Conservation (phyloP, 176 grass and related monocot genomes). For the Aegilops sharonensis region DNA sequence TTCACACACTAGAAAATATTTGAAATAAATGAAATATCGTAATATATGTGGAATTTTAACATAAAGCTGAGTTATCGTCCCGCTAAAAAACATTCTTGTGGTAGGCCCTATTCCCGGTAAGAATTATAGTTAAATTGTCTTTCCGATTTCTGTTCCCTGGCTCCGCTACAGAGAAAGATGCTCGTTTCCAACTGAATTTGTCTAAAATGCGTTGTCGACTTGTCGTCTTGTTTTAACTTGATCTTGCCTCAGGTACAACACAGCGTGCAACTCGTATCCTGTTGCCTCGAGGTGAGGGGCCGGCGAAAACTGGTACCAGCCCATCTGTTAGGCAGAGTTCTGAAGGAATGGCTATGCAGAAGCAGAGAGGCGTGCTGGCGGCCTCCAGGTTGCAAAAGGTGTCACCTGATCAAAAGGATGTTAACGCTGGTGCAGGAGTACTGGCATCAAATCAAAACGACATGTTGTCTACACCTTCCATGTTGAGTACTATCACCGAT, state of each 20-base stretch:
- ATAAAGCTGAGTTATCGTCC: neutral
- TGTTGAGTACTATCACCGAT: slow-evolving; percentile 36
- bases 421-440: neutral
- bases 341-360: slow-evolving; percentile 26
- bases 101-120: too few species aligned
- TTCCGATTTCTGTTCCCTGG: neutral
- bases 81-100: neutral
- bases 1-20: neutral
- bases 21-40: neutral
- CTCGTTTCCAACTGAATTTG: slow-evolving; percentile 12
- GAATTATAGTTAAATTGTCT: neutral
- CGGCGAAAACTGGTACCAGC: slow-evolving; percentile 26
- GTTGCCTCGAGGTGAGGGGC: slow-evolving; percentile 36
- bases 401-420: slow-evolving; percentile 35
- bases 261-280: slow-evolving; percentile 60
- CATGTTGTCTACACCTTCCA: slow-evolving; percentile 31
- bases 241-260: slow-evolving; percentile 46
- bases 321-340: slow-evolving; percentile 24
- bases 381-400: slow-evolving; percentile 32
- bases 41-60: neutral
- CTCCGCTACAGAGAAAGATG: neutral
- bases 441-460: slow-evolving; percentile 33
- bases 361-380: slow-evolving; percentile 26
- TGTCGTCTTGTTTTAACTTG: slow-evolving; percentile 28
- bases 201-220: neutral